A percentile compares a stretch with the other conserved stretches of the same genome.
Evolutionary conservation across 345 rosid species (phyloP).

Genomic region (Eucalyptus pumila): DNA sequence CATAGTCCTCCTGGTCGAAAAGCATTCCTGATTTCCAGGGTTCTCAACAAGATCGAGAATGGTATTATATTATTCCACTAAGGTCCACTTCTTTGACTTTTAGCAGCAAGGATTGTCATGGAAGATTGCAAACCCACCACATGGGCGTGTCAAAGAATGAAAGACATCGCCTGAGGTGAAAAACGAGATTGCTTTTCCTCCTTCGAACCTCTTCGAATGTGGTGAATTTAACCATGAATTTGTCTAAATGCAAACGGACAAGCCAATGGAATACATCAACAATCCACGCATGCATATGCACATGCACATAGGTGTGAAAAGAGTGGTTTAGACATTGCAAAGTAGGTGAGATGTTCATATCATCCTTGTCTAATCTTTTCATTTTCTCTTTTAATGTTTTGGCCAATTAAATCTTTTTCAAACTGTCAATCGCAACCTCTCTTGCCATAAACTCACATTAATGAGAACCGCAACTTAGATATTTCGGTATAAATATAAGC

Average conservation of each 20-base stretch:
- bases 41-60: neutral
- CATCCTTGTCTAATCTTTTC: neutral
- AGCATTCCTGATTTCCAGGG: slow-evolving; percentile 2
- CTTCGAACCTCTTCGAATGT: neutral
- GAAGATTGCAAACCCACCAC: neutral
- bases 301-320: neutral
- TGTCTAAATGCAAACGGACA: neutral
- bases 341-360: neutral
- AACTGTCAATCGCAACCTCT: neutral
- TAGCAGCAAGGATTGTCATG: neutral
- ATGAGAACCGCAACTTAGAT: neutral
- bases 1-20: neutral
- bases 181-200: neutral
- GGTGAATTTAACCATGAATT: neutral
- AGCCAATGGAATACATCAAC: neutral
- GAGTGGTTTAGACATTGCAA: neutral
- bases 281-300: neutral
- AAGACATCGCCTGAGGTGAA: neutral
- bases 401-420: neutral
- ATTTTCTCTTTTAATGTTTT: neutral
- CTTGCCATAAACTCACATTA: neutral
- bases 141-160: neutral
- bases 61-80: neutral
- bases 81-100: slow-evolving; percentile 22
- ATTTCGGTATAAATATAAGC: neutral